Base-by-base conservation (phyloP, 2,329 filamentous ascomycete genomes). In the Akanthomyces lecanii region DNA sequence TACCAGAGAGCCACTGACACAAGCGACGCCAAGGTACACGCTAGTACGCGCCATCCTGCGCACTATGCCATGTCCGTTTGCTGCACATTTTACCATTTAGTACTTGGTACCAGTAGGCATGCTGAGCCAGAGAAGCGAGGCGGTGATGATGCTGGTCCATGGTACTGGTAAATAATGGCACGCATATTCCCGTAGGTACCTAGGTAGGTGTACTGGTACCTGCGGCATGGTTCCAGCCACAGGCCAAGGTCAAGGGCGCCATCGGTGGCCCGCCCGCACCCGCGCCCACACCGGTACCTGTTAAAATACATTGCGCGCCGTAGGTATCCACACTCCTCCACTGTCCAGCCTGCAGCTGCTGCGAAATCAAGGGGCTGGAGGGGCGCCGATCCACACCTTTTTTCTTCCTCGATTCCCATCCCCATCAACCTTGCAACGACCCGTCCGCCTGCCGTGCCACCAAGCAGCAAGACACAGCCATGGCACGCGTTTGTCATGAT, bases 341-440 rank as follows among this genome's bases (percentile, higher is more conserved):
- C 38, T 16, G 12, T 40, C 38, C 38, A 40, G 38, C 14, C 38
- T 40, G 38, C 38, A 25, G 45, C 45, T 11, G 33, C 44, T 25
- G 23, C 55, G 55, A 58, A 58, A 58, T 58, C 55, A 58, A 58
- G 55, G 55, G 55, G 55, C 55, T 58, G 55, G 55, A 58, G 55
- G 55, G 55, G 44, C 55, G 44, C 55, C 18, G 44, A 38, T 58
- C 55, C 55, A 58, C 55, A 48, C 30, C 30, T 42, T n/a, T 58
- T 58, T 16, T 58, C 30, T n/a, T 53, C 18, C 28, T 16, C 48
- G 23, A 30, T 48, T 23, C 45, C 44, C 44, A 14, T 23, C 45
- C 44, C 21, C 5, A 23, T 47, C 21, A 25, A 25, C 4, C 44
- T 47, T 21, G 45, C 45, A 28, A 36, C 33, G 7, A 36, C 7